These are phyloP conservation scores for Microstroma glucosiphilum DNA, from an alignment of 1,284 basidiomycete genomes.

Conservation along the genomic window DNA sequence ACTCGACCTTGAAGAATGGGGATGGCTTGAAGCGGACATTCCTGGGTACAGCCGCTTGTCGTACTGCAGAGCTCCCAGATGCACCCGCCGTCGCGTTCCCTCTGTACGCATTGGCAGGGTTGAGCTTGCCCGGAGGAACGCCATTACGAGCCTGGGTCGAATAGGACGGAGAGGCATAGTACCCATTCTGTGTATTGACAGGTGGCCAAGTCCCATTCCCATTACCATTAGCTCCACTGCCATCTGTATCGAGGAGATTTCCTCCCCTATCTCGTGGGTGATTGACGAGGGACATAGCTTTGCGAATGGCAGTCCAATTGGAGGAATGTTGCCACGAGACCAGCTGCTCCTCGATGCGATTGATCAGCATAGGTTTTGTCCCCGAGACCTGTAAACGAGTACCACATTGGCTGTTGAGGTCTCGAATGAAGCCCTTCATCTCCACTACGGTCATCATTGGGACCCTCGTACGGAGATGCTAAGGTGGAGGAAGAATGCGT, in stretches of 20 bases:
- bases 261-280: background rate
- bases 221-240: slow-evolving; percentile 2
- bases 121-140: background rate
- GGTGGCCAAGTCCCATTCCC: background rate
- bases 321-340: slow-evolving; percentile 11
- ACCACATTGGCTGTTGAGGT: slow-evolving; percentile 21
- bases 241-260: slow-evolving; percentile 11
- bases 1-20: slow-evolving; percentile 38
- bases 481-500: background rate
- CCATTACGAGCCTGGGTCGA: background rate
- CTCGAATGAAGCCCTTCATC: slow-evolving; percentile 34
- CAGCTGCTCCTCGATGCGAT: slow-evolving; percentile 22
- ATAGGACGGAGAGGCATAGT: background rate
- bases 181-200: slow-evolving; percentile 11
- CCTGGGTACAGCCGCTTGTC: background rate
- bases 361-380: slow-evolving; percentile 33
- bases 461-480: background rate
- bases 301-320: slow-evolving; percentile 16
- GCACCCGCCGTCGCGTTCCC: background rate
- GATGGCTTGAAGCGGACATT: slow-evolving; percentile 30
- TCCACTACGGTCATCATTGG: slow-evolving; percentile 23
- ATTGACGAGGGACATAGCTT: slow-evolving; percentile 19
- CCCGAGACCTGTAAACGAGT: slow-evolving; percentile 26
- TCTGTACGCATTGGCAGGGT: too few relatives aligned
- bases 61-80: background rate